Conservation (phyloP, 176 grass and related monocot species). For the Triticum dicoccoides region DNA sequence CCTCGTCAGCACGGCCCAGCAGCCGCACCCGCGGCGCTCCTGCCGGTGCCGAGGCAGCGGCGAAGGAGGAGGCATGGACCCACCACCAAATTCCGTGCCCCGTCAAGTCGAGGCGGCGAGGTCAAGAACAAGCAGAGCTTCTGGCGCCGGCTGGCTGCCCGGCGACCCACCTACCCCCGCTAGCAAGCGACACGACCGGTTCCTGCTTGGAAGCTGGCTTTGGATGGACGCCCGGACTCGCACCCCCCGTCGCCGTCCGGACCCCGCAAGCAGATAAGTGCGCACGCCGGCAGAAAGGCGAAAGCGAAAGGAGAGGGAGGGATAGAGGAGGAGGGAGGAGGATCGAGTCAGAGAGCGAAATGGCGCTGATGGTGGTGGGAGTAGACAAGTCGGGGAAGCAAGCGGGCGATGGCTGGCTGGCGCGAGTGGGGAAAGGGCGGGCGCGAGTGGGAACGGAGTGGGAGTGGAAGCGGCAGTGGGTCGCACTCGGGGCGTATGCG, state of each 20-base stretch:
- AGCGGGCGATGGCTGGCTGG: neutral
- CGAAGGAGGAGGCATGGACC: constrained; percentile 37
- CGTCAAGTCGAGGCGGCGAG: neutral
- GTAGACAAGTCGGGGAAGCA: constrained; percentile 53
- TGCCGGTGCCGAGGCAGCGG: constrained; percentile 22
- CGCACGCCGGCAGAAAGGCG: constrained; percentile 35
- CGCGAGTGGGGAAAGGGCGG: neutral
- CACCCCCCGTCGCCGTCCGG: constrained; percentile 27
- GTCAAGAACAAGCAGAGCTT: neutral
- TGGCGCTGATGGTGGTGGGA: constrained; percentile 5
- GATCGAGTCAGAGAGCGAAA: neutral
- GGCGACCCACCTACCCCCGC: neutral
- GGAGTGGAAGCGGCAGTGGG: constrained; percentile 25
- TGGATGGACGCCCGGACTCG: neutral
- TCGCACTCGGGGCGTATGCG: constrained; percentile 19
- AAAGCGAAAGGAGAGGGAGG: constrained; percentile 33
- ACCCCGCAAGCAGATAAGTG: constrained; percentile 36
- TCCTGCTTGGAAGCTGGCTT: neutral
- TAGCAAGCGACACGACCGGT: neutral
- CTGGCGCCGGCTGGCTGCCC: neutral
- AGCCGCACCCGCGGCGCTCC: constrained; percentile 54
- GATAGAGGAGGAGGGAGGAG: neutral
- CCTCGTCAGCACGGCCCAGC: constrained; percentile 70
- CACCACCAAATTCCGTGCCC: neutral
- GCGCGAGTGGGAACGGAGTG: constrained; percentile 31